Conservation (phyloP, 768 basidiomycete genomes). For the Boletus edulis region DNA sequence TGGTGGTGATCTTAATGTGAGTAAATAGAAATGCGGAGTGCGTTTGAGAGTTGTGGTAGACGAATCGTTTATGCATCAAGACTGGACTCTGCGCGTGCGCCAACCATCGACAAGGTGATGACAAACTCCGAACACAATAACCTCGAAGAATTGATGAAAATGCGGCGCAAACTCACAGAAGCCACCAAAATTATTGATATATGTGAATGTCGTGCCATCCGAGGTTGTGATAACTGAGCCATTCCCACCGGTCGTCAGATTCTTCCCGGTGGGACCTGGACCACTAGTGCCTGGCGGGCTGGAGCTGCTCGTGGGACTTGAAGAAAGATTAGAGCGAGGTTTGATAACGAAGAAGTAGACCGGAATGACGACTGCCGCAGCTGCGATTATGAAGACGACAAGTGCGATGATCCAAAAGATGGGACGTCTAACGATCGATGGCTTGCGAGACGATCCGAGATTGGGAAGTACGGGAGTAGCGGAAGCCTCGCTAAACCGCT, state of each 20-base stretch:
- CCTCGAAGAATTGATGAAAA: no score
- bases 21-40: background rate
- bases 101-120: background rate
- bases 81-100: no score
- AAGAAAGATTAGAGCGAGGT: conserved; percentile 4
- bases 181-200: conserved; percentile 75
- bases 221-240: conserved; percentile 63
- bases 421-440: conserved; percentile 17
- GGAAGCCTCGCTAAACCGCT: conserved; percentile 9
- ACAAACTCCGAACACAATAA: background rate
- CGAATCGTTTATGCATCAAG: no score
- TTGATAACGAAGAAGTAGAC: conserved; percentile 34
- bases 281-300: background rate
- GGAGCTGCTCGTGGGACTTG: background rate
- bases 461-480: background rate
- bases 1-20: background rate
- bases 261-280: conserved; percentile 6
- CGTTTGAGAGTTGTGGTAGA: background rate
- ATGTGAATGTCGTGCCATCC: conserved; percentile 72
- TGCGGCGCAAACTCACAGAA: conserved; percentile 47
- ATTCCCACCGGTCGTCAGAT: conserved; percentile 51
- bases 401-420: conserved; percentile 30
- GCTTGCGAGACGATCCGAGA: conserved; percentile 10
- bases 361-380: conserved; percentile 42
- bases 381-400: conserved; percentile 28